A percentile compares a stretch with the other conserved stretches of the same genome.
These are phyloP conservation scores for Linnemannia zychae DNA, from an alignment of 192 early-diverging fungal species.

Conservation along the genomic window DNA sequence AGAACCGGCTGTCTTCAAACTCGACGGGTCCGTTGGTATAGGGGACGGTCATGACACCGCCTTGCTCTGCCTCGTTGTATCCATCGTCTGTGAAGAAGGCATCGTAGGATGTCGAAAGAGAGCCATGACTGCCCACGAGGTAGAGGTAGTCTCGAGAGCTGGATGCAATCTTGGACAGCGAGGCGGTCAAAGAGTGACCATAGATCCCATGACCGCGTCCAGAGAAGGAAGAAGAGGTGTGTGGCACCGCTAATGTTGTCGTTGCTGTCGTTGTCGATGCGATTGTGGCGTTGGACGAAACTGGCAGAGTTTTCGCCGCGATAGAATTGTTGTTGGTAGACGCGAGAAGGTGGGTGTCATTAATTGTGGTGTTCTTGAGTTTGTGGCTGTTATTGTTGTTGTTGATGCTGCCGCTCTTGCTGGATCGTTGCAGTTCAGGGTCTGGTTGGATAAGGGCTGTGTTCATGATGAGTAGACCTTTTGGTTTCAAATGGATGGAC, in stretches of 20 bases:
- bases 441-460: slow-evolving; percentile 12
- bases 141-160: slow-evolving; percentile 31
- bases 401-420: background rate
- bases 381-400: background rate
- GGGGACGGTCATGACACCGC: background rate
- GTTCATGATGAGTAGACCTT: slow-evolving; percentile 13
- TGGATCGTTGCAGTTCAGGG: background rate
- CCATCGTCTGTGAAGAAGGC: slow-evolving; percentile 33
- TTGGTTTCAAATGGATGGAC: background rate
- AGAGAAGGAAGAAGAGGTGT: background rate
- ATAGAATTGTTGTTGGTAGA: background rate
- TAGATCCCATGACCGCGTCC: background rate
- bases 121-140: background rate
- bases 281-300: background rate
- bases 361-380: background rate
- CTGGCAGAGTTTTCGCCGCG: too few relatives aligned
- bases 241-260: background rate
- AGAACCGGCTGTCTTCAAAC: slow-evolving; percentile 33
- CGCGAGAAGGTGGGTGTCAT: background rate
- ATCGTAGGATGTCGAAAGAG: slow-evolving; percentile 40
- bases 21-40: slow-evolving; percentile 16
- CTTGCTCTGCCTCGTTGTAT: background rate
- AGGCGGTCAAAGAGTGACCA: background rate
- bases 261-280: background rate
- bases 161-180: background rate